Evolutionary conservation across 352 stramenopile species (phyloP).

Genomic region (Phytopythium aichiense): DNA sequence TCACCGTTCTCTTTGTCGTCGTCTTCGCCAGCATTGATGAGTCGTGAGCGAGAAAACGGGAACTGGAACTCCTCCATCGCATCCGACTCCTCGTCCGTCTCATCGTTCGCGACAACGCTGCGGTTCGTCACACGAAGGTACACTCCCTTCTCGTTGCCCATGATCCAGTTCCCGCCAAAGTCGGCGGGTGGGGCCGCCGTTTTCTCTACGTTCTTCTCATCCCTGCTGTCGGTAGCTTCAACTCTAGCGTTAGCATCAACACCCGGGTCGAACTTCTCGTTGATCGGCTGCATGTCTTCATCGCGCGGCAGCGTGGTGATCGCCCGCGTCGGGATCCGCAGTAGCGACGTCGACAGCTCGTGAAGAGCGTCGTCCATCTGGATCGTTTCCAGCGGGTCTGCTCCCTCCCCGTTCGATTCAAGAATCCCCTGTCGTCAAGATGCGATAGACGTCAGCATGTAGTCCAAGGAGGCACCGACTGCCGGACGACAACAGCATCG

Average conservation of each 20-base stretch:
- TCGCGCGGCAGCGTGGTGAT: slow-evolving; percentile 78
- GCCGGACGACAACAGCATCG: not conserved
- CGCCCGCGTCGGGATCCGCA: slow-evolving; percentile 64
- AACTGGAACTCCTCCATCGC: slow-evolving; percentile 40
- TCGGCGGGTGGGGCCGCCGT: slow-evolving; percentile 7
- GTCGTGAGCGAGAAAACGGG: slow-evolving; percentile 31
- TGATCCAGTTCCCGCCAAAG: slow-evolving; percentile 78
- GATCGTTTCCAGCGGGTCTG: slow-evolving; percentile 39
- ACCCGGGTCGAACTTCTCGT: slow-evolving; percentile 25
- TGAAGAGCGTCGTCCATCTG: slow-evolving; percentile 58
- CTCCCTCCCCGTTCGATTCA: slow-evolving; percentile 27
- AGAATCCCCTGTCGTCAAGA: slow-evolving; percentile 36
- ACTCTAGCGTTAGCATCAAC: slow-evolving; percentile 4
- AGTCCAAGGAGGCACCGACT: not conserved
- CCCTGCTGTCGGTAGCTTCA: not conserved
- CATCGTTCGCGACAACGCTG: slow-evolving; percentile 58
- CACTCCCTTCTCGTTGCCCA: slow-evolving; percentile 73
- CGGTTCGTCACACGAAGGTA: slow-evolving; percentile 71
- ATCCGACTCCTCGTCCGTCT: slow-evolving; percentile 54
- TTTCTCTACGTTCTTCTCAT: not conserved
- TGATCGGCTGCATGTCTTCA: slow-evolving; percentile 42
- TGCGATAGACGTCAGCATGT: slow-evolving; percentile 1
- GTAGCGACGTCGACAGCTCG: slow-evolving; percentile 56
- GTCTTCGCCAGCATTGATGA: slow-evolving; percentile 16
- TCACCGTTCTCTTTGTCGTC: not conserved